Percentiles rank a stretch among this genome's conserved stretches.
phyloP scores from a whole-genome alignment of 2,329 filamentous ascomycete genomes.

The Whalleya microplaca region DNA sequence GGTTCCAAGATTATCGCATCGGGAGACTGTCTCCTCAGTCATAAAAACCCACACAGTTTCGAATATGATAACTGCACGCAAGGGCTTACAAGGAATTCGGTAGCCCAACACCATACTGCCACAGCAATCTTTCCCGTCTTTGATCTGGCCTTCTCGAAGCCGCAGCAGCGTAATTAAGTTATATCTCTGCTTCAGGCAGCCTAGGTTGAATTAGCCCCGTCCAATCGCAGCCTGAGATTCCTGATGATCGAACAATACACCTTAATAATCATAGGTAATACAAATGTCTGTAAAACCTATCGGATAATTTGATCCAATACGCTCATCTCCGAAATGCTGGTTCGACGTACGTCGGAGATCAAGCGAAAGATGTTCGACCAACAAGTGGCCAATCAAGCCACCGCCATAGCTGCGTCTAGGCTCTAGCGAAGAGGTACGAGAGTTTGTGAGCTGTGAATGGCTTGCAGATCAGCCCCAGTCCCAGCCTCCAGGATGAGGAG shows the following conservation, averaged over 20 bases:
- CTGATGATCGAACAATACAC: constrained; percentile 1
- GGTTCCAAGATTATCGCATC: background rate
- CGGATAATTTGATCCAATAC: constrained; percentile 13
- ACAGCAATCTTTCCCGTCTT: background rate
- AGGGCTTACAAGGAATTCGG: background rate
- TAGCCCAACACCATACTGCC: background rate
- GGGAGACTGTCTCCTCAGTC: background rate
- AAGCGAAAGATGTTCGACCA: background rate
- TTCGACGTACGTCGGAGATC: constrained; percentile 4
- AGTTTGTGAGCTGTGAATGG: constrained; percentile 4
- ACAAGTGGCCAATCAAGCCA: background rate
- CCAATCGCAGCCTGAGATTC: constrained; percentile 4
- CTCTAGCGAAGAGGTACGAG: constrained; percentile 9
- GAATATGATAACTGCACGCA: background rate
- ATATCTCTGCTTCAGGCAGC: background rate
- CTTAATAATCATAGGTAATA: background rate
- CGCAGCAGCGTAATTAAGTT: too few species aligned
- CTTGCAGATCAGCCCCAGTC: constrained; percentile 16
- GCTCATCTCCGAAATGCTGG: constrained; percentile 17
- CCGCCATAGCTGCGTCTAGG: constrained; percentile 1
- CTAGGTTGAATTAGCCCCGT: constrained; percentile 7
- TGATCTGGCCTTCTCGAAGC: background rate
- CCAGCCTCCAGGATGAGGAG: constrained; percentile 5
- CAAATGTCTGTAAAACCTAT: constrained; percentile 5
- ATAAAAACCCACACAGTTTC: background rate